Evolutionary conservation across 2,329 filamentous ascomycete species (phyloP).

Genomic region (Ceratocystis papillata): DNA sequence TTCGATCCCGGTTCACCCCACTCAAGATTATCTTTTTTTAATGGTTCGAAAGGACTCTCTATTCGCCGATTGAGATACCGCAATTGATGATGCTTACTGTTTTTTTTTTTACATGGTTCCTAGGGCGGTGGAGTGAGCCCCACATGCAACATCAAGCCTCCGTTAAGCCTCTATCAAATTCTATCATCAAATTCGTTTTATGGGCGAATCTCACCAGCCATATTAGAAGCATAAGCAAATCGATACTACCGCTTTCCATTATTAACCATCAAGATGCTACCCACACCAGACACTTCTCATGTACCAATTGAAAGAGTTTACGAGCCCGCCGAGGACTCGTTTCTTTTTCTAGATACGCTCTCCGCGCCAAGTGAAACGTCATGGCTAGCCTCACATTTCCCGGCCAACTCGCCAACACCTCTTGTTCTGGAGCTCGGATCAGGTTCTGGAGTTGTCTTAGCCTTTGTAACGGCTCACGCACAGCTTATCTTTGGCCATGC

Average conservation of each 20-base stretch:
- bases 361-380: constrained; percentile 56
- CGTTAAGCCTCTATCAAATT: neutral
- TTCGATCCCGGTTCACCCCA: constrained; percentile 25
- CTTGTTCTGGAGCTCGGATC: constrained; percentile 78
- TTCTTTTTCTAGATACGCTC: constrained; percentile 82
- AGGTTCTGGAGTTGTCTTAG: constrained; percentile 87
- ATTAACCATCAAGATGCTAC: constrained; percentile 53
- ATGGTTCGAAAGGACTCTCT: neutral
- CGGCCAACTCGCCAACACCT: constrained; percentile 35
- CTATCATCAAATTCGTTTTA: too few species aligned
- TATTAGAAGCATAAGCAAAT: too few species aligned
- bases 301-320: constrained; percentile 82
- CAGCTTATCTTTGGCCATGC: constrained; percentile 58
- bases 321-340: constrained; percentile 93
- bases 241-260: neutral
- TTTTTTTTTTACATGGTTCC: neutral
- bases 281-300: constrained; percentile 87
- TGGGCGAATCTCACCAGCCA: too few species aligned
- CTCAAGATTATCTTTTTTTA: neutral
- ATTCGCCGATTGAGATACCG: neutral
- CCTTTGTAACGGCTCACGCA: constrained; percentile 72
- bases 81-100: neutral
- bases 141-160: constrained; percentile 15
- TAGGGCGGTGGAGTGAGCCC: neutral
- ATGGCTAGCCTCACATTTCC: constrained; percentile 59